Evolutionary conservation across 192 early-diverging fungal species (phyloP).

Genomic region (Chytriomyces sp.): DNA sequence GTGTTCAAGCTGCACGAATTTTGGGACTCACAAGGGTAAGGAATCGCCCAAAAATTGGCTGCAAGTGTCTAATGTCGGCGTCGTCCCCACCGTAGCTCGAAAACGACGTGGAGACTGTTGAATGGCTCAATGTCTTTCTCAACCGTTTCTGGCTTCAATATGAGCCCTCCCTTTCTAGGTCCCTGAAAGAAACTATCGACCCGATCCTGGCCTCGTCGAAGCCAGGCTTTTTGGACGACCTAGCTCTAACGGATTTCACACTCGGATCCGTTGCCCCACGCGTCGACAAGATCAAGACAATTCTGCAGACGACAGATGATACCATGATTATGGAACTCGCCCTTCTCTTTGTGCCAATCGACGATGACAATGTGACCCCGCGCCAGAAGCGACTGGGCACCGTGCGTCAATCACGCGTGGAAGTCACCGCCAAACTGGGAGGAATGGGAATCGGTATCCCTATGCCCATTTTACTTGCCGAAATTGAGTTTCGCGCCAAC

Average conservation of each 20-base stretch:
- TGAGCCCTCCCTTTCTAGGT: constrained; percentile 79
- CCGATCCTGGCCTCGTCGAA: constrained; percentile 70
- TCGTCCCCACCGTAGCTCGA: constrained; percentile 15
- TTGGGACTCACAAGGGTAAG: constrained; percentile 14
- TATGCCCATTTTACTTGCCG: constrained; percentile 29
- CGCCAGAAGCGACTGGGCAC: constrained; percentile 44
- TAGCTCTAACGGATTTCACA: constrained; percentile 48
- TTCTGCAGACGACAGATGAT: constrained; percentile 42
- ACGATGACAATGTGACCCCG: constrained; percentile 56
- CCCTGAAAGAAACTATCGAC: constrained; percentile 75
- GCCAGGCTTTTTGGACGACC: constrained; percentile 72
- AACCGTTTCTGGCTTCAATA: constrained; percentile 88
- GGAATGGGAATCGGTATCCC: constrained; percentile 28
- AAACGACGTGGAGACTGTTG: constrained; percentile 63
- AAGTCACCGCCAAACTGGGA: constrained; percentile 68
- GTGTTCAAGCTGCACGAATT: constrained; percentile 15
- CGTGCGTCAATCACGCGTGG: constrained; percentile 77
- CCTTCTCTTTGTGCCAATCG: constrained; percentile 81
- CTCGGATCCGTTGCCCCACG: constrained; percentile 52
- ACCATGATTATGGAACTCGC: constrained; percentile 87
- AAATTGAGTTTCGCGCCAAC: constrained; percentile 22
- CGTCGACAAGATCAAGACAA: constrained; percentile 47
- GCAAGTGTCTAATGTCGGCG: no score
- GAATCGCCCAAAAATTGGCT: no score
- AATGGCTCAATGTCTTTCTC: constrained; percentile 90